Conservation (phyloP, 176 grass and related monocot species). For the Thinopyrum elongatum region DNA sequence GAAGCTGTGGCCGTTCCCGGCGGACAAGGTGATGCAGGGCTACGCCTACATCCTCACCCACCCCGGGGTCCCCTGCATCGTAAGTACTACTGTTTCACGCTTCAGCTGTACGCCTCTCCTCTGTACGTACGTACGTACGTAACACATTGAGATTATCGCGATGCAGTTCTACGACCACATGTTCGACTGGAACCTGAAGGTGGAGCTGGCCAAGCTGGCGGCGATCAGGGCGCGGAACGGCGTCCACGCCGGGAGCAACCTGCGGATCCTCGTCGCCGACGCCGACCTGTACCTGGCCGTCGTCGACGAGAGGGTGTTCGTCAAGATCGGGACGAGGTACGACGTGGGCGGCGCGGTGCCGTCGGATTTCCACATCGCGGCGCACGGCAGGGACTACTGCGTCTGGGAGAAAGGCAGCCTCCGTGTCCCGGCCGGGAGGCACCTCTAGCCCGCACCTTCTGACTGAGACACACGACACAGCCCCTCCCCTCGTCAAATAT, state of each 20-base stretch:
- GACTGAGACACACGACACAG: neutral
- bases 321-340: conserved; percentile 58
- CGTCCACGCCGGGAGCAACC: conserved; percentile 48
- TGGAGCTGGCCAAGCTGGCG: conserved; percentile 40
- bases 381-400: conserved; percentile 53
- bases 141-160: neutral
- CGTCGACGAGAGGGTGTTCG: conserved; percentile 59
- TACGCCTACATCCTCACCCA: too few species aligned
- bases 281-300: conserved; percentile 58
- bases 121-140: neutral
- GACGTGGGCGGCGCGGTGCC: conserved; percentile 49
- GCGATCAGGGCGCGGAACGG: conserved; percentile 47
- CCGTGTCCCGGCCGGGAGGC: conserved; percentile 22
- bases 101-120: conserved; percentile 4
- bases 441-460: neutral
- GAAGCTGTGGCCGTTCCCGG: too few species aligned
- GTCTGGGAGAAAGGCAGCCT: conserved; percentile 65
- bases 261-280: conserved; percentile 49
- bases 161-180: conserved; percentile 70
- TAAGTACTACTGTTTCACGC: conserved; percentile 6
- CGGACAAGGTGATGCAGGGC: too few species aligned
- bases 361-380: conserved; percentile 34
- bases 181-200: conserved; percentile 18
- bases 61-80: too few species aligned
- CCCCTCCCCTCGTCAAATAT: too few species aligned